Evolutionary conservation across 139 green algal genomes (phyloP), one percentile per base, ranked within the genome.

Genomic region (Pleodorina starrii): DNA sequence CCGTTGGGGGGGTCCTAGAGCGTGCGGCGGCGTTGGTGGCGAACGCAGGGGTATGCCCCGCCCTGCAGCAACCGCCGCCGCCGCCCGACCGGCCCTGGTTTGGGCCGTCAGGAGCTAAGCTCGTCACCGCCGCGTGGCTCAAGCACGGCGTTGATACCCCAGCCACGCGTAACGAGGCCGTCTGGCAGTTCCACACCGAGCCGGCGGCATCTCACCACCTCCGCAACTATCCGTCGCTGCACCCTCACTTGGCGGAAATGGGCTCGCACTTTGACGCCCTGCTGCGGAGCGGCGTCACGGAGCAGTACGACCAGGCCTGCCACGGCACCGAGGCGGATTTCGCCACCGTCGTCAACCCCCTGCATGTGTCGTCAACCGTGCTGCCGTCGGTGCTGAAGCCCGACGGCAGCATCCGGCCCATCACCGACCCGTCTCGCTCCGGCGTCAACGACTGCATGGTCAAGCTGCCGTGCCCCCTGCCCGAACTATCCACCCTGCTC

Each of bases 361-460:
- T 90, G 21, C 71, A 81, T 14, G 73, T 81, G n/a, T n/a, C n/a
- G n/a, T n/a, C n/a, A n/a, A n/a, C n/a, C n/a, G n/a, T n/a, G n/a
- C n/a, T n/a, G n/a, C n/a, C n/a, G n/a, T n/a, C n/a, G 1, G 54
- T 81, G 9, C 10, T 59, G 12, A 88, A 88, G n/a, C 1, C 44
- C 2, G 66, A 68, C 48, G 44, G 66, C 66, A 17, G 12, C 32
- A 68, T 90, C 1, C 54, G 74, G 0, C 76, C 76, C 2, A 81
- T 90, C 35, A 72, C 79, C 6, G 85, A 90, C 50, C 85, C 85
- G 2, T n/a, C 73, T 7, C 9, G 43, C 1, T 57, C 73, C 0
- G 85, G 85, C 0, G 76, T 90, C 35, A 90, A 90, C 57, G 42
- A 32, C 2, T 48, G n/a, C 57, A 90, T 85, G 85, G 11, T 17